These are phyloP conservation scores for Aspergillus heteromorphus DNA, from an alignment of 495 filamentous ascomycete genomes.

Conservation along the genomic window DNA sequence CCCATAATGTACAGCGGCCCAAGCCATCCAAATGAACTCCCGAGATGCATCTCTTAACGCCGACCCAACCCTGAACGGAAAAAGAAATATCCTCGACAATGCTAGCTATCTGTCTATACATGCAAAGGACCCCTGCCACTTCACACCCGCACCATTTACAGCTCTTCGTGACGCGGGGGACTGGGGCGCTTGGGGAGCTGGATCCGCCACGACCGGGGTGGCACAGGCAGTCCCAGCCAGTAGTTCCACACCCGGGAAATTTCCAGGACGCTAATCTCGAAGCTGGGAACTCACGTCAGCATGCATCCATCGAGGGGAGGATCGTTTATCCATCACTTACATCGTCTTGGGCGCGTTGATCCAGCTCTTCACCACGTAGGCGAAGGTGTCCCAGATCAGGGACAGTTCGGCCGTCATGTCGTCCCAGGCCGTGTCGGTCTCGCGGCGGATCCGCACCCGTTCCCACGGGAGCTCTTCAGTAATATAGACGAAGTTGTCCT, in stretches of 20 bases:
- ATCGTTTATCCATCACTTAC: conserved; percentile 49
- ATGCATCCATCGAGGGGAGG: not conserved
- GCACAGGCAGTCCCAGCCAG: conserved; percentile 74
- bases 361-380: conserved; percentile 69
- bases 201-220: conserved; percentile 62
- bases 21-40: conserved; percentile 3
- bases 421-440: conserved; percentile 46
- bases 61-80: not conserved
- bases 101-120: conserved; percentile 6
- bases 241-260: conserved; percentile 60
- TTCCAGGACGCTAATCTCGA: conserved; percentile 56
- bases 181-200: conserved; percentile 27
- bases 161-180: conserved; percentile 47
- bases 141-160: conserved; percentile 27
- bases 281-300: conserved; percentile 33
- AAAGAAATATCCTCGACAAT: conserved; percentile 8
- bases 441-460: conserved; percentile 15
- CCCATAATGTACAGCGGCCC: not conserved
- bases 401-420: conserved; percentile 58
- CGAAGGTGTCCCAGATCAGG: conserved; percentile 53
- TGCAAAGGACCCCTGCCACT: not conserved
- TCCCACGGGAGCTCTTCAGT: conserved; percentile 36
- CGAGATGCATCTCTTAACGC: not conserved
- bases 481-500: conserved; percentile 34
- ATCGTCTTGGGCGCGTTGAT: conserved; percentile 57